Percentiles rank a stretch among this genome's conserved stretches.
phyloP scores from a whole-genome alignment of 78 protist genomes.

The Reticulomyxa filosa region DNA sequence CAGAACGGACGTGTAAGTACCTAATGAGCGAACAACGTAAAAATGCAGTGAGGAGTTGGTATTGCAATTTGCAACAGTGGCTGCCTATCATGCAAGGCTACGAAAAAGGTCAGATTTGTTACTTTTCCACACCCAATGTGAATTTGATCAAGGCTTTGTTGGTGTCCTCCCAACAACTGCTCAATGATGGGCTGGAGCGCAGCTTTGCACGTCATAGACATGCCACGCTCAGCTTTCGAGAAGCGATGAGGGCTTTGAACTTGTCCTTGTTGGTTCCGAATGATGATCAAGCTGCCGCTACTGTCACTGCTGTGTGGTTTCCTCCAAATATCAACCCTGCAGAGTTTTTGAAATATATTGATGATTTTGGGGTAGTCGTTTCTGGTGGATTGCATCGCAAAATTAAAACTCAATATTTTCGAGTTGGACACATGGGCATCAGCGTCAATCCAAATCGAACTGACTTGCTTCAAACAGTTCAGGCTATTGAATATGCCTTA shows the following conservation, averaged over 20 bases:
- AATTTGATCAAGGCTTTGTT: not conserved
- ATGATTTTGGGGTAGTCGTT: not conserved
- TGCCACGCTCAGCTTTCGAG: not conserved
- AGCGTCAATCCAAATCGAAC: too few species aligned
- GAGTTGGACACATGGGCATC: slow-evolving; percentile 7
- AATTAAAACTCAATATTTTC: not conserved
- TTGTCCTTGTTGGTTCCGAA: too few species aligned
- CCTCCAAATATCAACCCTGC: too few species aligned
- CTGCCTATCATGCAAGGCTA: slow-evolving; percentile 5
- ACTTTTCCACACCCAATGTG: not conserved
- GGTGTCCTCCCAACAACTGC: not conserved
- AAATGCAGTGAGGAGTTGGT: too few species aligned
- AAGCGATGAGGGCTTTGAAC: too few species aligned
- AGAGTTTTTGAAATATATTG: not conserved
- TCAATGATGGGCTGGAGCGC: not conserved
- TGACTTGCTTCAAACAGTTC: too few species aligned
- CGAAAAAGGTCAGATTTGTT: not conserved
- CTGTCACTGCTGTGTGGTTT: too few species aligned
- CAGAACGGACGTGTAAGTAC: too few species aligned
- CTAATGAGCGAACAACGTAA: too few species aligned
- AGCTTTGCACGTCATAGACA: not conserved
- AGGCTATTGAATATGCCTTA: too few species aligned
- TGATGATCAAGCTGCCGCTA: too few species aligned
- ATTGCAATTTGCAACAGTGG: too few species aligned
- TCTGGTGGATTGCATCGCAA: not conserved